phyloP scores from a whole-genome alignment of 306 rosid species.

The Canavalia gladiata region DNA sequence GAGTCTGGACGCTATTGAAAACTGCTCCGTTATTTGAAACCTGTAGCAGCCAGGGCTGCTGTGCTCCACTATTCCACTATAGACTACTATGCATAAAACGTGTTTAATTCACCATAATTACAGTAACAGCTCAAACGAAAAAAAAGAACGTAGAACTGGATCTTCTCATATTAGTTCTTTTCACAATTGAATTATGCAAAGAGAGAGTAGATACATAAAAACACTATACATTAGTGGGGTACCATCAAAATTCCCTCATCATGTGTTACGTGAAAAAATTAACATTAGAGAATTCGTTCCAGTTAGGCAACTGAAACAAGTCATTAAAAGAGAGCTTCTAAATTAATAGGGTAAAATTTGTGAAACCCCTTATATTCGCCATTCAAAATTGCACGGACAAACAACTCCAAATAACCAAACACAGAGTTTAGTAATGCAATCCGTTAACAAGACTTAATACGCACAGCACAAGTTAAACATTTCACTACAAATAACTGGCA shows the following conservation, averaged over 20 bases:
- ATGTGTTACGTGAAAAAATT: background rate
- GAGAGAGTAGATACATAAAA: no score
- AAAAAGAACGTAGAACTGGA: background rate
- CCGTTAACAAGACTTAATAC: background rate
- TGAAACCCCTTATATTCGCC: background rate
- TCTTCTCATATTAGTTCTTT: background rate
- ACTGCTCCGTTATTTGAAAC: no score
- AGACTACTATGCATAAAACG: no score
- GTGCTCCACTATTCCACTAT: no score
- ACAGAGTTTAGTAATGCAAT: background rate
- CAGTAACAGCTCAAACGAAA: background rate
- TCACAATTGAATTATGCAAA: background rate
- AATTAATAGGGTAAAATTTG: background rate
- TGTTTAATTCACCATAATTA: background rate
- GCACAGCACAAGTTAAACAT: background rate
- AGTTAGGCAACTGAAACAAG: background rate
- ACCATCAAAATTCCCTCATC: background rate
- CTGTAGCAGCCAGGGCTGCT: no score
- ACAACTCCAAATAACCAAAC: background rate
- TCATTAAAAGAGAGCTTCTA: background rate
- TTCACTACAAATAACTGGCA: background rate
- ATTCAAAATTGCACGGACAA: background rate
- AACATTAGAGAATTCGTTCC: background rate
- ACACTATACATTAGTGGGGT: background rate
- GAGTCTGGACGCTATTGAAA: no score